Evolutionary conservation across 2,329 filamentous ascomycete species (phyloP).

Genomic region (Botrytis squamosa): DNA sequence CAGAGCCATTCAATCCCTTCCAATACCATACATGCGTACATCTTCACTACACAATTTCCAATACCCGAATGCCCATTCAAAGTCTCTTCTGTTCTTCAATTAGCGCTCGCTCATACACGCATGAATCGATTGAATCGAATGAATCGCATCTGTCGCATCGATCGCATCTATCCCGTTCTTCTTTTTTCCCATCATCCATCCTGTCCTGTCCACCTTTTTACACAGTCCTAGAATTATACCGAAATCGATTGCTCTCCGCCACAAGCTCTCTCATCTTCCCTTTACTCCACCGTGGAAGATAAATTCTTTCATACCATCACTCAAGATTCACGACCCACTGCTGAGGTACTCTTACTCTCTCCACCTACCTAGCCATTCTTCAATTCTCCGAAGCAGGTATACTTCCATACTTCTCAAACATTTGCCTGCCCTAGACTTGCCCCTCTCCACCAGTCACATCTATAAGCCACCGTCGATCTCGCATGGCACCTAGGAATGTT

Average conservation of each 20-base stretch:
- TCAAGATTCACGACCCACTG: conserved; percentile 1
- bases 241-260: background rate
- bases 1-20: background rate
- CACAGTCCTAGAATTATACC: background rate
- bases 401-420: background rate
- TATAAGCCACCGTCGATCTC: conserved; percentile 1
- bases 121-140: background rate
- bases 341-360: background rate
- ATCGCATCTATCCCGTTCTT: conserved; percentile 1
- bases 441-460: conserved; percentile 14
- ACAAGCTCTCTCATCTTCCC: background rate
- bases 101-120: background rate
- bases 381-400: conserved; percentile 5
- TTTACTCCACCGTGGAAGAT: background rate
- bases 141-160: background rate
- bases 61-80: background rate
- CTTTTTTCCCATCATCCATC: background rate
- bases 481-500: conserved; percentile 9
- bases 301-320: background rate
- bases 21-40: background rate
- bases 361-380: background rate
- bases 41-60: background rate
- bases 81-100: background rate
- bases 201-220: background rate
- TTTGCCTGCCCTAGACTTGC: conserved; percentile 6